Evolutionary conservation across 2,329 filamentous ascomycete genomes (phyloP), one percentile per base, ranked within the genome.

Genomic region (Aspergillus niger): DNA sequence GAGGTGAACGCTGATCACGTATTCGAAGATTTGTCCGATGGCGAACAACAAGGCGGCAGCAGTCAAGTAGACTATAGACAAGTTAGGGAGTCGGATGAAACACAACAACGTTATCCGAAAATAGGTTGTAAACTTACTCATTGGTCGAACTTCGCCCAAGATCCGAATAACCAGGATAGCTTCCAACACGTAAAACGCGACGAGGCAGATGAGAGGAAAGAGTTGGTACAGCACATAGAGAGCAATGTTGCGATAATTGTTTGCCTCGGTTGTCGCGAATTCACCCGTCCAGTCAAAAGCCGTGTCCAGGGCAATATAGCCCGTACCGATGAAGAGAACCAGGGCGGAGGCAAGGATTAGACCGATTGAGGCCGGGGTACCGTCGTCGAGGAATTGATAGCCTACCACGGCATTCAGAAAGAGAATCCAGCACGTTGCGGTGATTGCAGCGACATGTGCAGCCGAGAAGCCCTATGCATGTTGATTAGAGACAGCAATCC

Each of bases 171-270:
- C 95, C 43, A 99, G 84, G 62, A 95, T 83, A 0, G 89, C 79
- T 76, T 98, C 94, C 43, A 98, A 83, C 22, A 92, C 79, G 77
- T 92, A 96, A 81, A 91, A 99, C 55, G 89, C 83, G 62, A 93
- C 88, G n/a, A 98, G 82, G 79, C 96, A 96, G 50, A 98, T 80
- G 60, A 99, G 83, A 2, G 95, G 95, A 8, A 89, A 86, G 10
- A 99, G 86, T 75, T 96, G 92, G 74, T 98, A 99, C 8, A 98
- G 83, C 11, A 97, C 92, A 74, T 99, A 99, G 49, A 99, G 88
- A 13, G 91, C 90, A 70, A 96, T 91, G 65, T 91, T 87, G 64
- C 88, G 87, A 76, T 91, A 88, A 2, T 81, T 74, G 0, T 77
- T 69, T 24, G 82, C 79, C 62, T 81, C 69, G 49, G 87, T 90